Evolutionary conservation across 129 eudicot species (phyloP).

Genomic region (carrot (Daucus carota)): DH1_v3.0 NC_030389.2:8844001-8844500

Average conservation of each 20-base stretch:
- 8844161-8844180: conserved; percentile 57
- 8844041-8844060: conserved; percentile 70
- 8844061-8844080: conserved; percentile 52
- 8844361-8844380: conserved; percentile 45
- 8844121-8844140: conserved; percentile 76
- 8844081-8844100: conserved; percentile 74
- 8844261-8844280: conserved; percentile 67
- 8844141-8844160: conserved; percentile 89
- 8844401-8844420: neutral
- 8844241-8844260: conserved; percentile 72
- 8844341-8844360: conserved; percentile 95
- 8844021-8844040: conserved; percentile 59
- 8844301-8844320: conserved; percentile 74
- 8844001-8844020: conserved; percentile 89
- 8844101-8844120: conserved; percentile 89
- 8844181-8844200: conserved; percentile 56
- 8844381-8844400: neutral
- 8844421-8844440: neutral
- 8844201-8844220: conserved; percentile 79
- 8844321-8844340: conserved; percentile 77
- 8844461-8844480: neutral
- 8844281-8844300: conserved; percentile 55
- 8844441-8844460: neutral
- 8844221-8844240: conserved; percentile 89
- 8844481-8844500: neutral